Evolutionary conservation across 2,329 filamentous ascomycete species (phyloP).

Genomic region (Penicillium sp.): DNA sequence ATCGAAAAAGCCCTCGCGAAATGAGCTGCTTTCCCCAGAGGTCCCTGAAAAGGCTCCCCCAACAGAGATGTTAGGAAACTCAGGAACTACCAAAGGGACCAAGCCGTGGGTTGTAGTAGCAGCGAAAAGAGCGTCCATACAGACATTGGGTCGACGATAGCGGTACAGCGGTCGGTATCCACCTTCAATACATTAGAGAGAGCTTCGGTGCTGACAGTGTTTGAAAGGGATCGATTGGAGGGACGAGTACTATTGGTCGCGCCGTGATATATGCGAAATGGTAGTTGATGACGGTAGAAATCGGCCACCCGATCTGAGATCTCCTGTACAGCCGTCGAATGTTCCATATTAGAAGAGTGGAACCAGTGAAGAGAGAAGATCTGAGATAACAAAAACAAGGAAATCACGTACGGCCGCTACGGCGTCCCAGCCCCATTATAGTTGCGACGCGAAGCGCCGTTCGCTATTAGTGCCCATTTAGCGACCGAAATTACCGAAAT

Average conservation of each 20-base stretch:
- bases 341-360: conserved; percentile 15
- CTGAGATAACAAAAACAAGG: not conserved
- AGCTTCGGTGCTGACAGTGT: conserved; percentile 63
- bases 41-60: conserved; percentile 66
- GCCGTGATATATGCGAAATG: conserved; percentile 74
- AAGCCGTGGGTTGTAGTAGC: conserved; percentile 55
- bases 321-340: conserved; percentile 15
- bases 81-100: conserved; percentile 64
- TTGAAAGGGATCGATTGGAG: conserved; percentile 40
- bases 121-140: conserved; percentile 62
- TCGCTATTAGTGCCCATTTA: too few relatives aligned
- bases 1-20: conserved; percentile 64
- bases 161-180: conserved; percentile 51
- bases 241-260: conserved; percentile 72
- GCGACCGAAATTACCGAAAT: too few relatives aligned
- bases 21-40: conserved; percentile 64
- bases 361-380: not conserved
- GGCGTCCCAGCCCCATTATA: too few relatives aligned
- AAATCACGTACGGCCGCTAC: too few relatives aligned
- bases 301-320: conserved; percentile 18
- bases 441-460: too few relatives aligned
- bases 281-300: conserved; percentile 51
- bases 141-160: conserved; percentile 66
- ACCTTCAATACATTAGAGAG: conserved; percentile 62
- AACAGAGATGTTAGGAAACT: conserved; percentile 66